A percentile compares a stretch with the other conserved stretches of the same genome.
Conservation (phyloP, 768 basidiomycete species). For the Psilocybe subaeruginosa region DNA sequence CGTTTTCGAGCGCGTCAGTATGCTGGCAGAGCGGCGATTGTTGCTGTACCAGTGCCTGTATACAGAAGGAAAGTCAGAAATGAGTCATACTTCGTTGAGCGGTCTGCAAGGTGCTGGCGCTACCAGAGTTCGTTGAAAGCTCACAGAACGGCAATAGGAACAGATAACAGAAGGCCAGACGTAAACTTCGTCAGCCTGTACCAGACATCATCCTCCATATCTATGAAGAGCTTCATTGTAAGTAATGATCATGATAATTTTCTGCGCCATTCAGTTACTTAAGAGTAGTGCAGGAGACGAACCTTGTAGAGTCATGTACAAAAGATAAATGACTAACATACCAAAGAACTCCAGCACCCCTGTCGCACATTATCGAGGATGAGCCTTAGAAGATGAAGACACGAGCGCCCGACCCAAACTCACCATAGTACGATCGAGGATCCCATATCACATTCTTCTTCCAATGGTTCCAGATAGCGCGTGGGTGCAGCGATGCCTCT, state of each 20-base stretch:
- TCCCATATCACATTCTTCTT: slow-evolving; percentile 20
- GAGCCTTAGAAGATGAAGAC: not conserved
- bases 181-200: not conserved
- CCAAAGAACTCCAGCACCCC: slow-evolving; percentile 11
- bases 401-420: slow-evolving; percentile 10
- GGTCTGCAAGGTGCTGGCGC: too few relatives aligned
- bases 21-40: slow-evolving; percentile 13
- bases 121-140: not conserved
- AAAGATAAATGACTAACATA: not conserved
- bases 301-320: not conserved
- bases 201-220: not conserved
- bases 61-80: not conserved
- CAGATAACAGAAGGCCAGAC: not conserved
- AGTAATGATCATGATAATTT: too few relatives aligned
- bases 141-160: not conserved
- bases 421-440: slow-evolving; percentile 23
- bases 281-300: too few relatives aligned
- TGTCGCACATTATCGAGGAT: not conserved
- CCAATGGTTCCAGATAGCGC: slow-evolving; percentile 20
- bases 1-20: slow-evolving; percentile 15
- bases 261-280: too few relatives aligned
- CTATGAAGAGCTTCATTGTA: too few relatives aligned
- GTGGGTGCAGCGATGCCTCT: slow-evolving; percentile 18
- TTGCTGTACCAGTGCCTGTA: slow-evolving; percentile 25
- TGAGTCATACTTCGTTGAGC: too few relatives aligned